Conservation (phyloP, 805 yeast genomes). For the Candida methanosorbosa region DNA sequence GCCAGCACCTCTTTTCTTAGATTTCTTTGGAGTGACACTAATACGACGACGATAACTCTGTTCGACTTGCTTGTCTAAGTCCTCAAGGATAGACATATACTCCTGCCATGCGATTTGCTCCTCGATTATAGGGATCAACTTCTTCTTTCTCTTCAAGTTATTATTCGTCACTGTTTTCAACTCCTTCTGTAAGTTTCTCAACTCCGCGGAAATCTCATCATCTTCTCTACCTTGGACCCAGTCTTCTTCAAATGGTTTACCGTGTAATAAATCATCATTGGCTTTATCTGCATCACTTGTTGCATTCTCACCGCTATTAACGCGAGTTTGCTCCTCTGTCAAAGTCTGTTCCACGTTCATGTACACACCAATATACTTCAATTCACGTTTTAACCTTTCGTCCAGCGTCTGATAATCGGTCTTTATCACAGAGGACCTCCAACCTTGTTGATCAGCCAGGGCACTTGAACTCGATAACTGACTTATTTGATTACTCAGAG, state of each 20-base stretch:
- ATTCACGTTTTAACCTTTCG: slow-evolving; percentile 78
- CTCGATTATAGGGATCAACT: slow-evolving; percentile 63
- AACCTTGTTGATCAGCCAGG: slow-evolving; percentile 34
- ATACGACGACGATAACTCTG: slow-evolving; percentile 83
- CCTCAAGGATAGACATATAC: slow-evolving; percentile 81
- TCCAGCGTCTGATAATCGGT: slow-evolving; percentile 77
- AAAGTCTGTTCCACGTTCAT: slow-evolving; percentile 44
- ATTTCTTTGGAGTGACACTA: slow-evolving; percentile 57
- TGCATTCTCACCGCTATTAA: slow-evolving; percentile 1
- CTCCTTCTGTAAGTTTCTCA: slow-evolving; percentile 64
- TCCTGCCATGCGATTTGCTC: slow-evolving; percentile 95
- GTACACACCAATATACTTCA: slow-evolving; percentile 84
- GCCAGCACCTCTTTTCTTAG: slow-evolving; percentile 39
- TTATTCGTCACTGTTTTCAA: slow-evolving; percentile 49
- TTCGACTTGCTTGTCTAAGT: slow-evolving; percentile 93
- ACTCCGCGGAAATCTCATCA: slow-evolving; percentile 85
- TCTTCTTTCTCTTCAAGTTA: slow-evolving; percentile 61
- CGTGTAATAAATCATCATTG: slow-evolving; percentile 11
- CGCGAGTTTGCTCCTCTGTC: slow-evolving; percentile 15
- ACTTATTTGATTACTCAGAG: slow-evolving; percentile 6
- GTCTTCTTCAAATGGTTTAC: slow-evolving; percentile 36
- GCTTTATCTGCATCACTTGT: slow-evolving; percentile 9
- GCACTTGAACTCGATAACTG: slow-evolving; percentile 14
- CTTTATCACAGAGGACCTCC: slow-evolving; percentile 35
- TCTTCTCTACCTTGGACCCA: slow-evolving; percentile 84